These are phyloP conservation scores for Fusarium udum DNA, from an alignment of 2,329 filamentous ascomycete species.

Conservation along the genomic window DNA sequence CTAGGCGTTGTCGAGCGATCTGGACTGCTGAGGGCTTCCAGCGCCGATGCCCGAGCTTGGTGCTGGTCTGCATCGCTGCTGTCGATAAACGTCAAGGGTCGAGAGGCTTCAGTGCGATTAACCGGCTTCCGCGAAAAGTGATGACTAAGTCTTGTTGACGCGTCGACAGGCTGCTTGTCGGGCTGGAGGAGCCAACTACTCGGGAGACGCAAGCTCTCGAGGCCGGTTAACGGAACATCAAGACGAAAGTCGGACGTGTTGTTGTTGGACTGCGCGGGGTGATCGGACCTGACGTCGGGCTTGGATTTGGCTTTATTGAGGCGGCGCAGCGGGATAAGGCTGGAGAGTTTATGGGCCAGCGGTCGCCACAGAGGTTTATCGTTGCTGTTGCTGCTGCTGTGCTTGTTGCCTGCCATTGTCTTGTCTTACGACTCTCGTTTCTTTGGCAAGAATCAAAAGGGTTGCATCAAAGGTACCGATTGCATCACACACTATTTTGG, in stretches of 20 bases:
- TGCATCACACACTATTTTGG: neutral
- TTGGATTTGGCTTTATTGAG: conserved; percentile 16
- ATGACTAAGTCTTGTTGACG: neutral
- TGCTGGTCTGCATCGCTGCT: neutral
- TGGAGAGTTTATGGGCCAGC: conserved; percentile 19
- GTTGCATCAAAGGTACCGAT: neutral
- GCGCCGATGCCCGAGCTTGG: conserved; percentile 1
- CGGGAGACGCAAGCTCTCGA: conserved; percentile 9
- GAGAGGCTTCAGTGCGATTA: neutral
- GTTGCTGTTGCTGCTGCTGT: neutral
- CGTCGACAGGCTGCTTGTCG: neutral
- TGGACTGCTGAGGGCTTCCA: neutral
- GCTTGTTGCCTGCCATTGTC: conserved; percentile 17
- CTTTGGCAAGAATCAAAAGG: neutral
- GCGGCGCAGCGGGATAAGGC: neutral
- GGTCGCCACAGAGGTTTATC: conserved; percentile 22
- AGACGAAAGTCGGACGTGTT: conserved; percentile 4
- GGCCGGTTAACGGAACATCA: conserved; percentile 15
- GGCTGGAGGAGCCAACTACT: conserved; percentile 20
- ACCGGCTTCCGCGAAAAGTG: neutral
- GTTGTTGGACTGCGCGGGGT: neutral
- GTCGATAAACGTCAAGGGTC: neutral
- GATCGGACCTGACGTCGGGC: neutral
- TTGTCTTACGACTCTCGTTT: neutral
- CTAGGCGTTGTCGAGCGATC: neutral